Base-by-base conservation (phyloP, 768 basidiomycete genomes). In the Hypholoma fasciculare region DNA sequence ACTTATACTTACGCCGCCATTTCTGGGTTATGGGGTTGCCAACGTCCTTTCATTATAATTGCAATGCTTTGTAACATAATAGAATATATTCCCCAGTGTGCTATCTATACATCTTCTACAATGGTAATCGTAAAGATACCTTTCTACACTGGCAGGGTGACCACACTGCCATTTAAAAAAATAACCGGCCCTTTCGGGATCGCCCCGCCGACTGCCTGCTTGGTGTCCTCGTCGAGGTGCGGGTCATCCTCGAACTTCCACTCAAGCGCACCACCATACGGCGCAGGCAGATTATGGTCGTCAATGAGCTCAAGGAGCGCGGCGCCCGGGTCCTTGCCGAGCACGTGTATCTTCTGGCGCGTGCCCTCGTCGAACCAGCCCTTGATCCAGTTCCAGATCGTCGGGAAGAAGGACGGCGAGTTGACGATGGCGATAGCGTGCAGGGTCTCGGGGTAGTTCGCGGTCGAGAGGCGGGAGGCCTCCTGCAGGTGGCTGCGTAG, bases 301-400 rank as follows among this genome's bases (percentile, higher is more conserved):
- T 81, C 61, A 14, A 83, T 69, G 42, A 90, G 74, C 14, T 77
- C 75, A 12, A 76, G 72, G 2, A 94, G 78, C 2, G 76, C 72
- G 1, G 76, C 67, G 4, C 82, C 82, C 3, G 83, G 81, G 55
- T 88, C 81, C 55, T 78, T 82, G 2, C 86, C 85, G 8, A 94
- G 75, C 36, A 95, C 79, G 65, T 88, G 83, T 34, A 95, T 86
- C 76, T 94, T 94, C 58, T 79, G 79, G 16, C 87, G 82, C 12
- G 90, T 92, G 43, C 82, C 84, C 67, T 88, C 86, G 66, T 93
- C 92, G 69, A 92, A 92, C 87, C 88, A 91, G 26, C 79, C 82
- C 77, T 90, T 91, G 68, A 94, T 79, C 92, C 92, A 94, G 34
- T 79, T 80, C 92, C 92, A 94, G 9, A 94, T 76, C 1, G 87